Evolutionary conservation across 805 yeast genomes (phyloP), one percentile per base, ranked within the genome.

Genomic region (Candida silvatica): DNA sequence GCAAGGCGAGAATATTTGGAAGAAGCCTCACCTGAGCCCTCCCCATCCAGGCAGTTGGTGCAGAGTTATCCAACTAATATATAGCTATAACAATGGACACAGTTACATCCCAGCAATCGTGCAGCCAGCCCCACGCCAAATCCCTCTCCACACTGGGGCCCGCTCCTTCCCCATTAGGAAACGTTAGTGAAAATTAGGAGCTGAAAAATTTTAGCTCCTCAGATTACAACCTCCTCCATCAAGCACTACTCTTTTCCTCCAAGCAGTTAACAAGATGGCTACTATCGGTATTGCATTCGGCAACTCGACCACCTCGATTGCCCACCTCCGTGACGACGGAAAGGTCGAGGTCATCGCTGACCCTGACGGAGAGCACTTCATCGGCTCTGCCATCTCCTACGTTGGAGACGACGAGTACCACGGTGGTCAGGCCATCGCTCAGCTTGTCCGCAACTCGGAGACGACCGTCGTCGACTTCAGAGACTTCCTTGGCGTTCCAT

Each of bases 291-390:
- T 92, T 58, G 79, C 96, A 29, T 90, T 92, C 61, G 98, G 98
- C 61, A 92, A 92, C 75, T 81, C 95, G 32, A 76, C 95, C 41
- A 82, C 97, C 33, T 84, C 97, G 40, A 87, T 92, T 58, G 97
- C 97, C 33, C 84, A 79, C 52, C 82, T 88, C 47, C 64, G 71
- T 42, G 35, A 32, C n/a, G 97, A 90, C 53, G 97, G 96, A 43
- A 83, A 81, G 59, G 92, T 86, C 44, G 97, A 92, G 56, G 95
- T 92, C 47, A 90, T 92, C 59, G 98, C 98, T 48, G 90, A 92
- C 76, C 96, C 94, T 48, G 98, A 92, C 56, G 98, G 98, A 61
- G 97, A 92, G 66, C 85, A 97, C 67, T 74, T 90, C 41, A 92
- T 92, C 57, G 95, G 97, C 42, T 82, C 97, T 20, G 82, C 83